Evolutionary conservation across 805 yeast species (phyloP).

Genomic region (Cyberlindnera xylosilytica): DNA sequence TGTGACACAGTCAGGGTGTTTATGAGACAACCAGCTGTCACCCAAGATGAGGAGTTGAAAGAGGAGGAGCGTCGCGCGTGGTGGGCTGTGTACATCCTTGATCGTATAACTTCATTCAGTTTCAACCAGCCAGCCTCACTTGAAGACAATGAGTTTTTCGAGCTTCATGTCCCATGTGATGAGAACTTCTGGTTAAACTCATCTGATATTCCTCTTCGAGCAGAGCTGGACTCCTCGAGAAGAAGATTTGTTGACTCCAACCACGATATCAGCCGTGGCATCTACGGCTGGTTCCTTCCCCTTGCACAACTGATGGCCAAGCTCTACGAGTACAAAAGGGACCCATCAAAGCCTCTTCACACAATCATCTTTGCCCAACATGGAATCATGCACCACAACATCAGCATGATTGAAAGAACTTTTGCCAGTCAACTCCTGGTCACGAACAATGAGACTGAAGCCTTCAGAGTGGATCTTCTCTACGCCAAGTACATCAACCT

Average conservation of each 20-base stretch:
- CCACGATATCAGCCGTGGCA: slow-evolving; percentile 29
- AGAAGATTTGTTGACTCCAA: slow-evolving; percentile 25
- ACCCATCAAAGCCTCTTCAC: slow-evolving; percentile 2
- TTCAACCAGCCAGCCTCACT: slow-evolving; percentile 33
- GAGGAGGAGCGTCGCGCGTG: slow-evolving; percentile 40
- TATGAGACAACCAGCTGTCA: slow-evolving; percentile 1
- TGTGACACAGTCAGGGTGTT: slow-evolving; percentile 15
- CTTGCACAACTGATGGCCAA: slow-evolving; percentile 32
- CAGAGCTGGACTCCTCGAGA: slow-evolving; percentile 30
- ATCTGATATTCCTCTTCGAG: slow-evolving; percentile 23
- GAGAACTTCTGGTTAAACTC: slow-evolving; percentile 33
- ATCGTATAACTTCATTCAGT: slow-evolving; percentile 36
- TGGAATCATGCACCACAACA: slow-evolving; percentile 6
- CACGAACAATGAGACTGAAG: slow-evolving; percentile 17
- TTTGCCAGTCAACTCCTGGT: slow-evolving; percentile 2
- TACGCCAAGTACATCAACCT: slow-evolving; percentile 24
- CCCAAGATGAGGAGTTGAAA: slow-evolving; percentile 26
- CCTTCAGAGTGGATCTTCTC: slow-evolving; percentile 14
- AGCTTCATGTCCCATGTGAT: slow-evolving; percentile 32
- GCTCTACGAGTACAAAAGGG: slow-evolving; percentile 21
- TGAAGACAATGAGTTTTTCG: slow-evolving; percentile 30
- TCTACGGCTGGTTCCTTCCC: slow-evolving; percentile 39
- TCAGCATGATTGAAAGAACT: slow-evolving; percentile 9
- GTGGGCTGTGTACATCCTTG: slow-evolving; percentile 41
- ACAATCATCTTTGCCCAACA: slow-evolving; percentile 5